A percentile compares a stretch with the other conserved stretches of the same genome.
These are phyloP conservation scores for Hordeum vulgare DNA, from an alignment of 176 grass and related monocot genomes.

Conservation along the genomic window MorexV3_pseudomolecules_assembly NC_058522.1:504538721-504539220, in stretches of 20 bases:
- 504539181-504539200: conserved; percentile 7
- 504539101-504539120: not conserved
- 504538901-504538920: not conserved
- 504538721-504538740: conserved; percentile 44
- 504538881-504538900: not conserved
- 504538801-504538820: conserved; percentile 36
- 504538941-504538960: too few relatives aligned
- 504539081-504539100: conserved; percentile 34
- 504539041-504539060: conserved; percentile 18
- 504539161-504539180: not conserved
- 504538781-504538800: conserved; percentile 1
- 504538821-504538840: conserved; percentile 45
- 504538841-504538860: conserved; percentile 21
- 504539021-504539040: conserved; percentile 65
- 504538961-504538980: too few relatives aligned
- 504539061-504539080: conserved; percentile 11
- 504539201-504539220: not conserved
- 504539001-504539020: conserved; percentile 35
- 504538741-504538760: conserved; percentile 74
- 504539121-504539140: conserved; percentile 7
- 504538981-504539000: not conserved
- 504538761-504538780: conserved; percentile 49
- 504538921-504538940: not conserved
- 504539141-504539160: conserved; percentile 20
- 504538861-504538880: conserved; percentile 29